Conservation (phyloP, 2,329 filamentous ascomycete species). For the Hypoxylon sp. region DNA sequence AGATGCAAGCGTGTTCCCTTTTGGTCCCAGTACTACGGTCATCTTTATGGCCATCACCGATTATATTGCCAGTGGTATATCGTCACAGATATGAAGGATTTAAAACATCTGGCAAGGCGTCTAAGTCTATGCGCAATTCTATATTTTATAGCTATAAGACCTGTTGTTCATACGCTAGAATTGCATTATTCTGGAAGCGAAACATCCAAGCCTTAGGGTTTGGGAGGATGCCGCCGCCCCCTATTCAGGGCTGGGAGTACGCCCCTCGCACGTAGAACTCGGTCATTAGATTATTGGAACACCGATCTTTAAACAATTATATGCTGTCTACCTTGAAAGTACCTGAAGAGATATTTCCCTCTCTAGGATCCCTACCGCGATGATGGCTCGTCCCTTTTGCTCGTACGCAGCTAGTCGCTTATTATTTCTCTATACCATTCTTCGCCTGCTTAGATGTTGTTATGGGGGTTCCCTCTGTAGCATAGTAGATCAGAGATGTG, state of each 20-base stretch:
- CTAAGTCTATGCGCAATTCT: neutral
- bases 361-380: neutral
- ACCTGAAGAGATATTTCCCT: neutral
- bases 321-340: neutral
- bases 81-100: slow-evolving; percentile 45
- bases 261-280: neutral
- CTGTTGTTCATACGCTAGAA: neutral
- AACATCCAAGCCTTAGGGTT: neutral
- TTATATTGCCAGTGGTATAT: slow-evolving; percentile 74
- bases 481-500: slow-evolving; percentile 43
- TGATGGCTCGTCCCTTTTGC: neutral
- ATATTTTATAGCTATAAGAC: neutral
- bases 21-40: slow-evolving; percentile 84
- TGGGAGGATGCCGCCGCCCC: neutral
- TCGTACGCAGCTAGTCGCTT: neutral
- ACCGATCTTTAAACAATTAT: neutral
- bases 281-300: neutral
- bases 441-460: neutral
- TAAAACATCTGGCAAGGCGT: neutral
- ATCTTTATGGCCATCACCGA: slow-evolving; percentile 80
- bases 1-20: slow-evolving; percentile 82
- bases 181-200: neutral
- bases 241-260: neutral
- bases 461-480: slow-evolving; percentile 33
- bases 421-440: neutral